Evolutionary conservation across 1,284 basidiomycete species (phyloP).

Genomic region (Thelephora terrestris): DNA sequence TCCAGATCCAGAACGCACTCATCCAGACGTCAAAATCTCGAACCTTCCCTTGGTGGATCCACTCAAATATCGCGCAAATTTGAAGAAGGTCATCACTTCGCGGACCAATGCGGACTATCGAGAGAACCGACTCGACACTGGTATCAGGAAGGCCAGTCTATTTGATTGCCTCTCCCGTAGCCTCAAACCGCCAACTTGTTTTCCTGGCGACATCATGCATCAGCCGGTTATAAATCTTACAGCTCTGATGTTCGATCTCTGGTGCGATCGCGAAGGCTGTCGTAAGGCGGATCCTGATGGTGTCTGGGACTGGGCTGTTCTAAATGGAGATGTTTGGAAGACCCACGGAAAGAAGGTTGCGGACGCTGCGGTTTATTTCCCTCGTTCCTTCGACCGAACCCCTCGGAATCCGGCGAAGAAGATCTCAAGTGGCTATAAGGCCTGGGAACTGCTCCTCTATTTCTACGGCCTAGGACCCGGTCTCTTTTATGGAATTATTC

Average conservation of each 20-base stretch:
- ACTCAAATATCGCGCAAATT: slow-evolving; percentile 8
- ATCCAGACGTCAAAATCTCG: background rate
- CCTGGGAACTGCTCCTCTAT: slow-evolving; percentile 21
- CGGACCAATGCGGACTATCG: slow-evolving; percentile 4
- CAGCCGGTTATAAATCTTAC: slow-evolving; percentile 20
- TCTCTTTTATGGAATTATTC: no score
- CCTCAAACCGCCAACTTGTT: slow-evolving; percentile 11
- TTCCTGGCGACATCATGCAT: slow-evolving; percentile 21
- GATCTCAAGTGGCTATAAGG: no score
- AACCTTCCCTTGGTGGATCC: slow-evolving; percentile 4
- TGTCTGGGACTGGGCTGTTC: slow-evolving; percentile 26
- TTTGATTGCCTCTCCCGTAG: slow-evolving; percentile 8
- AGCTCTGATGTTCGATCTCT: slow-evolving; percentile 17
- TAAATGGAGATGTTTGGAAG: slow-evolving; percentile 24
- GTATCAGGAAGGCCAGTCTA: slow-evolving; percentile 15
- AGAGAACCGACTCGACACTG: slow-evolving; percentile 13
- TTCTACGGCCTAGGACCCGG: slow-evolving; percentile 30
- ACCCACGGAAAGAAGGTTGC: slow-evolving; percentile 21
- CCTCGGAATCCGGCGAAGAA: slow-evolving; percentile 22
- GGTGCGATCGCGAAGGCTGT: slow-evolving; percentile 6
- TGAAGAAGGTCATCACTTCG: slow-evolving; percentile 3
- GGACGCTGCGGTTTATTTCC: slow-evolving; percentile 11
- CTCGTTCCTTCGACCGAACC: slow-evolving; percentile 19
- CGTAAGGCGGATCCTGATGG: no score
- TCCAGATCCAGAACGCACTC: background rate